Base-by-base conservation (phyloP, 1,284 basidiomycete species). In the Microbotryum intermedium region DNA sequence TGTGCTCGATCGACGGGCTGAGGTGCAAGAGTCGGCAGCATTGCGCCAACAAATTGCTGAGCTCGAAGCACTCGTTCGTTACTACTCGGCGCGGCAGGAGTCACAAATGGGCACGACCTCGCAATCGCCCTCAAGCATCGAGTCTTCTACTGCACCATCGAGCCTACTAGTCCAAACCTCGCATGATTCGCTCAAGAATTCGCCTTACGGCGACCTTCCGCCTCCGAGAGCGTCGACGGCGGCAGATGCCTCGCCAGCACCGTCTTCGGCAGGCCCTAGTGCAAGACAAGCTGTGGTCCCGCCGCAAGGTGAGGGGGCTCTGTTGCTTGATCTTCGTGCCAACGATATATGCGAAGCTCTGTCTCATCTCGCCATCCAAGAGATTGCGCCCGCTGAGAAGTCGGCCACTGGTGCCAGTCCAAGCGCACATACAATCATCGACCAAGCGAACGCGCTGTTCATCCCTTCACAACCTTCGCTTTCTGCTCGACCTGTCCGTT, bases 341-440 rank as follows among this genome's bases (percentile, higher is more conserved):
- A 60, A 64, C 60, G 64, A 64, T 23, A 58, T 68, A 13, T 62
- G 60, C 54, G 65, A 65, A 29, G 62, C 56, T 11, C 53, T 67
- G 45, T 54, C 56, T 3, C 62, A 67, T 11, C 60, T 67, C 34
- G 65, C 58, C 23, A 57, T 67, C 57, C 53, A 57, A 49, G 61
- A 67, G 53, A 59, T 64, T 34, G 59, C 61, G 59, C 58, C 59
- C 13, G 53, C 64, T 48, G 65, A 67, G 13, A 59, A 55, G 9
- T 62, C 60, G 64, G 64, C 65, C 25, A 59, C 62, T 0, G 60
- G 61, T 16, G 44, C 53, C 18, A 50, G 48, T 3, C 55, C 23
- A 13, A 45, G 59, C n/a, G 65, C 59, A 1, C 48, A 53, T 8
- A 46, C 60, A 1, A 55, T 64, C 29, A 50, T 66, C 57, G 59